These are phyloP conservation scores for Anastatica hierochuntica DNA, from an alignment of 345 rosid genomes.

Conservation along the genomic window DNA sequence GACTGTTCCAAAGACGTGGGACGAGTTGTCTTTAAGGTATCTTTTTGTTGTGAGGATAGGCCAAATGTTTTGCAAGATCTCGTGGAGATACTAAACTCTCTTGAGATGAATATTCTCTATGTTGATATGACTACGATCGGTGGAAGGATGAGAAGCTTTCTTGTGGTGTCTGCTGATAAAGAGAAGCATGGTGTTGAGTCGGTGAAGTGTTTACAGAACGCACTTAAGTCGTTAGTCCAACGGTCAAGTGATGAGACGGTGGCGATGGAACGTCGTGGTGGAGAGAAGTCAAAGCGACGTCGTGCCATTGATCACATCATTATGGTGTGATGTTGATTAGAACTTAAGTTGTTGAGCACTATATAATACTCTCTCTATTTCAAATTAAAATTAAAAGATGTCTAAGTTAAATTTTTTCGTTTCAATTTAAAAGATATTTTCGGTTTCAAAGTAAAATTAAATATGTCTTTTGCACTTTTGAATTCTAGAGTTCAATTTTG, in stretches of 20 bases:
- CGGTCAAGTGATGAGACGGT: slow-evolving; percentile 37
- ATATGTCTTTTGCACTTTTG: no score
- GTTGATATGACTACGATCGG: slow-evolving; percentile 77
- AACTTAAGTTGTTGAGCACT: background rate
- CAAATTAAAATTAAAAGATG: no score
- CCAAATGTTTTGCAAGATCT: slow-evolving; percentile 66
- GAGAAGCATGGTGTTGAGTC: slow-evolving; percentile 65
- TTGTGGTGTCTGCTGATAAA: slow-evolving; percentile 55
- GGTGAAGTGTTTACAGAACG: slow-evolving; percentile 58
- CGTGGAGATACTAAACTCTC: slow-evolving; percentile 58
- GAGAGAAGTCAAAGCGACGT: slow-evolving; percentile 51
- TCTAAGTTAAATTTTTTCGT: no score
- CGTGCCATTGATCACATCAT: slow-evolving; percentile 56
- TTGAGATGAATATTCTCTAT: slow-evolving; percentile 53
- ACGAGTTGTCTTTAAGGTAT: slow-evolving; percentile 58
- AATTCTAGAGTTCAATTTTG: no score
- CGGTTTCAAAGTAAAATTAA: no score
- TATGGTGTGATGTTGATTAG: slow-evolving; percentile 22
- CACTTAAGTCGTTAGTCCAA: slow-evolving; percentile 70
- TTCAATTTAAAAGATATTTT: no score
- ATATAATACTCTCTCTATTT: no score
- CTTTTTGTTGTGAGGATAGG: slow-evolving; percentile 83
- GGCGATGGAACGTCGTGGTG: slow-evolving; percentile 15
- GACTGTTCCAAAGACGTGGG: slow-evolving; percentile 51
- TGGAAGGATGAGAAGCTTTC: slow-evolving; percentile 62